These are phyloP conservation scores for Prunus padus DNA, from an alignment of 306 rosid species.

Conservation along the genomic window DNA sequence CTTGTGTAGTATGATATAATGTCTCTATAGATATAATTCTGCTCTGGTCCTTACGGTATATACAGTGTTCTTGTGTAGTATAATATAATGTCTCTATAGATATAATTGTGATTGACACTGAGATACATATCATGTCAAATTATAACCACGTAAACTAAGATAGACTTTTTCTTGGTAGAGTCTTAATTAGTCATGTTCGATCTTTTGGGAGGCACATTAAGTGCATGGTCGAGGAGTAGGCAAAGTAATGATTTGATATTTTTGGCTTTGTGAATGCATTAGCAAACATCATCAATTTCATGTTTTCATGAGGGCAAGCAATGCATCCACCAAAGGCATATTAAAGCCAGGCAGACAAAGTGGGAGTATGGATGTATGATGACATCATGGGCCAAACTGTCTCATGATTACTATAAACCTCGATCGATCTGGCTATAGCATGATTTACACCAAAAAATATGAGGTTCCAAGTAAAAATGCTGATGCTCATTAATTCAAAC, in stretches of 20 bases:
- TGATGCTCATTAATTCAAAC: not conserved
- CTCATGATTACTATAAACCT: constrained; percentile 1
- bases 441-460: not conserved
- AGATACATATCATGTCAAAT: not conserved
- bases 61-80: not conserved
- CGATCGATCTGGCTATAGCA: not conserved
- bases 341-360: constrained; percentile 14
- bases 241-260: constrained; percentile 13
- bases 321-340: not conserved
- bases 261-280: not conserved
- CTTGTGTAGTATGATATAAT: not conserved
- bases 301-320: not conserved
- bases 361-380: not conserved
- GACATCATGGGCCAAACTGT: constrained; percentile 3
- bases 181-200: not conserved
- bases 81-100: too few relatives aligned
- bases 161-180: not conserved
- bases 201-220: not conserved
- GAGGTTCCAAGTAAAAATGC: not conserved
- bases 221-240: constrained; percentile 22
- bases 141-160: not conserved
- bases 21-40: too few relatives aligned
- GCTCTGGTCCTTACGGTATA: not conserved
- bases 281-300: constrained; percentile 12
- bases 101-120: too few relatives aligned